Conservation (phyloP, 208 protist genomes). For the Spongospora subterranea region DNA sequence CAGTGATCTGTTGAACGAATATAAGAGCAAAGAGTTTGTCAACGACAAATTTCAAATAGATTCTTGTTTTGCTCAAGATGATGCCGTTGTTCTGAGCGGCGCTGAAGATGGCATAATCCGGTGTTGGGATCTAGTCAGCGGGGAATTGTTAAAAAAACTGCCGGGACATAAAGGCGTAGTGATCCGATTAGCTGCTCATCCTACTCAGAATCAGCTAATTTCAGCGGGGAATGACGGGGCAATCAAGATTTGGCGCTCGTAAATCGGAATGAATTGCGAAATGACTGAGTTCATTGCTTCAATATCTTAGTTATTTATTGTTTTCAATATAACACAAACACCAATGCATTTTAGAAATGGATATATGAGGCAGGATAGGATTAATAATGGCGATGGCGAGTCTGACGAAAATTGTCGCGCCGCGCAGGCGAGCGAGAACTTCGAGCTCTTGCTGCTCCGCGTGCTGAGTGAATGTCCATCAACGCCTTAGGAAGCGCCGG, state of each 20-base stretch:
- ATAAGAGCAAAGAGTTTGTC: not conserved
- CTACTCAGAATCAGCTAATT: not conserved
- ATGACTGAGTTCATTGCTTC: no score
- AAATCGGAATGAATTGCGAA: no score
- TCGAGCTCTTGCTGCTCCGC: no score
- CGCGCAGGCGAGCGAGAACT: no score
- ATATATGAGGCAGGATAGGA: no score
- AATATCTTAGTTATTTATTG: no score
- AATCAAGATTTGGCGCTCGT: not conserved
- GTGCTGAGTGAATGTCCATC: no score
- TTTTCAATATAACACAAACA: no score
- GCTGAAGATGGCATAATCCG: constrained; percentile 65
- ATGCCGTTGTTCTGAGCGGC: constrained; percentile 63
- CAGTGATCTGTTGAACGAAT: constrained; percentile 61
- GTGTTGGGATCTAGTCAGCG: constrained; percentile 67
- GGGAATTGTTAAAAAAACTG: not conserved
- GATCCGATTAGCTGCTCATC: not conserved
- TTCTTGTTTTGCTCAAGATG: constrained; percentile 60
- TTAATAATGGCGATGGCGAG: no score
- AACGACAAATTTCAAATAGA: constrained; percentile 61
- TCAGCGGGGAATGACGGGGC: constrained; percentile 3
- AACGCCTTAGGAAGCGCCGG: no score
- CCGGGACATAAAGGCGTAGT: not conserved
- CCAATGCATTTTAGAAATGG: no score
- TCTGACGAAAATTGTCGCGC: no score